Conservation (phyloP, 2,329 filamentous ascomycete genomes). For the Magnaporthiopsis incrustans region DNA sequence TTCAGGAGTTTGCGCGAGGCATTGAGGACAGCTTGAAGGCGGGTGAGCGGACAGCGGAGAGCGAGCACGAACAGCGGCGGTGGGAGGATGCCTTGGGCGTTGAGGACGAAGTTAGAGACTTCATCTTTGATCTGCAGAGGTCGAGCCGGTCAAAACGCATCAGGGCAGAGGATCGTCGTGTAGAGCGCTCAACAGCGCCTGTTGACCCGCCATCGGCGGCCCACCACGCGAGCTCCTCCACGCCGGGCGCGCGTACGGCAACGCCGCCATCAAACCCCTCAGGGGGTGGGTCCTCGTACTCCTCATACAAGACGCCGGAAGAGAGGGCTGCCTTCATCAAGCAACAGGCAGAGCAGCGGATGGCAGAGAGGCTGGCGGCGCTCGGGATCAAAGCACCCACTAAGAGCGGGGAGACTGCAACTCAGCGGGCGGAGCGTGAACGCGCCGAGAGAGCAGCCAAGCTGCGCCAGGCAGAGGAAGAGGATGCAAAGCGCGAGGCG, state of each 20-base stretch:
- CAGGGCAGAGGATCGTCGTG: conserved; percentile 48
- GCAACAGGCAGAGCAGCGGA: conserved; percentile 91
- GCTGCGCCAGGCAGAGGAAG: conserved; percentile 82
- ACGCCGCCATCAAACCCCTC: conserved; percentile 37
- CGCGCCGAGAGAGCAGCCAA: conserved; percentile 80
- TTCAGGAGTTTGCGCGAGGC: conserved; percentile 75
- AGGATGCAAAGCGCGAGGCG: conserved; percentile 80
- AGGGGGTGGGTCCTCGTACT: conserved; percentile 56
- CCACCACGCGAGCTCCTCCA: conserved; percentile 43
- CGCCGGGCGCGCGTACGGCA: conserved; percentile 35
- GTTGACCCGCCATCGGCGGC: conserved; percentile 34
- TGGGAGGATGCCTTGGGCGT: conserved; percentile 97
- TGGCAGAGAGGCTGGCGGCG: conserved; percentile 91
- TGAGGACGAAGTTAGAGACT: conserved; percentile 93
- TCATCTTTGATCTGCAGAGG: conserved; percentile 92
- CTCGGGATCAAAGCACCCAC: conserved; percentile 79
- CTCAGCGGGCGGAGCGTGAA: conserved; percentile 83
- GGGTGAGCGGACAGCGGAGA: conserved; percentile 62
- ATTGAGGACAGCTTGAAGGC: conserved; percentile 86
- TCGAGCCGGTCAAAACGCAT: conserved; percentile 71
- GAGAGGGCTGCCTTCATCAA: conserved; percentile 94
- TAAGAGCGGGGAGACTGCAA: conserved; percentile 71
- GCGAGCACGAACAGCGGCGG: conserved; percentile 82
- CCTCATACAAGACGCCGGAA: conserved; percentile 82
- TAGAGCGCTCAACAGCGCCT: conserved; percentile 31